Evolutionary conservation across 2,329 filamentous ascomycete species (phyloP).

Genomic region (Botrytis byssoidea): DNA sequence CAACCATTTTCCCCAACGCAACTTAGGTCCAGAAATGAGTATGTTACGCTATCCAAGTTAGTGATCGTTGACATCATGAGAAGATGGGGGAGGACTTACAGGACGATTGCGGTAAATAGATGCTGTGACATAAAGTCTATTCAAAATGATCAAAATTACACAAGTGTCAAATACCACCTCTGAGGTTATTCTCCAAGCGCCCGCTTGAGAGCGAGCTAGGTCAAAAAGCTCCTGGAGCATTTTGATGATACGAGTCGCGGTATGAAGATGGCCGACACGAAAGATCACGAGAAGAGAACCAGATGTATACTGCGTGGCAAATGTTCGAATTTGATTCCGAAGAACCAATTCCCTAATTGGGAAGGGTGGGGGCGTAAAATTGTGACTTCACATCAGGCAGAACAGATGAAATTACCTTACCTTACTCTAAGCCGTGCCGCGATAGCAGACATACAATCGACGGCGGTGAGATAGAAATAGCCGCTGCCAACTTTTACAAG

Average conservation of each 20-base stretch:
- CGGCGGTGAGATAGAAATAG: neutral
- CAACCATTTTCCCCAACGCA: neutral
- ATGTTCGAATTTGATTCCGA: neutral
- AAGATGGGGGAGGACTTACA: neutral
- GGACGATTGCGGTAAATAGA: constrained; percentile 1
- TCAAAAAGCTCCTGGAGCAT: neutral
- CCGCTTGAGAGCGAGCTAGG: neutral
- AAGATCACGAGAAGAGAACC: neutral
- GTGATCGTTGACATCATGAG: neutral
- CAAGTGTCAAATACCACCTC: neutral
- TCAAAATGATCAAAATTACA: constrained; percentile 1
- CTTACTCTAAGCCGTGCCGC: neutral
- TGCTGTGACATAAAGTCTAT: neutral
- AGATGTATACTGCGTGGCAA: neutral
- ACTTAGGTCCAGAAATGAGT: neutral
- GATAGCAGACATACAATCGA: neutral
- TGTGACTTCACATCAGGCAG: neutral
- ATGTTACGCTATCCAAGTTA: neutral
- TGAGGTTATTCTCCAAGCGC: neutral
- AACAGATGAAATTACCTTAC: neutral
- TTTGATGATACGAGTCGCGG: neutral
- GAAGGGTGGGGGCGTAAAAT: neutral
- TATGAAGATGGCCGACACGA: neutral
- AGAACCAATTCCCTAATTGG: neutral
- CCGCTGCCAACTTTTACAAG: neutral